These are phyloP conservation scores for Arachis stenosperma DNA, from an alignment of 306 rosid genomes.

Conservation along the genomic window DNA sequence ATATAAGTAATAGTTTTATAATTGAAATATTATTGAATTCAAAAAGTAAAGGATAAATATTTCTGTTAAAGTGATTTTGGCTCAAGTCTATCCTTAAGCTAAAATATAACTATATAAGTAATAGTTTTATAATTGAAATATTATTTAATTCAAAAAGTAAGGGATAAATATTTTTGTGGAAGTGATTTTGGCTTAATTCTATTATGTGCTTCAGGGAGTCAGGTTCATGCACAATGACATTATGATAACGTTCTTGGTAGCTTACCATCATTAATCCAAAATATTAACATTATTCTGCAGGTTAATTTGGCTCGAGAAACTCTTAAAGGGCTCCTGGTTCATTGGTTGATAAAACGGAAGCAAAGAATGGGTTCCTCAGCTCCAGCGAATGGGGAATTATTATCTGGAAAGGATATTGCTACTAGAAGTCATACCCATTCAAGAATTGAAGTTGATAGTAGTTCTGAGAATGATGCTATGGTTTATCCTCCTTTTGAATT, in stretches of 20 bases:
- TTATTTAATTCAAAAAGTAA: too few relatives aligned
- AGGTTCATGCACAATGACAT: slow-evolving; percentile 22
- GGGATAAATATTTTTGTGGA: slow-evolving; percentile 15
- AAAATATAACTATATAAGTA: too few relatives aligned
- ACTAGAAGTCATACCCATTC: slow-evolving; percentile 78
- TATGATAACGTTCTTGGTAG: slow-evolving; percentile 19
- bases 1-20: too few relatives aligned
- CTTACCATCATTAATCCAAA: slow-evolving; percentile 35
- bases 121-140: too few relatives aligned
- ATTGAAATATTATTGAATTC: too few relatives aligned
- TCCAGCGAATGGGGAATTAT: slow-evolving; percentile 79
- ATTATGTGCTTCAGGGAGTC: slow-evolving; percentile 19
- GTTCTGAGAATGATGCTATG: slow-evolving; percentile 77
- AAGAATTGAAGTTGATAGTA: slow-evolving; percentile 76
- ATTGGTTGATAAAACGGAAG: slow-evolving; percentile 85
- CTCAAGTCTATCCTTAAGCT: too few relatives aligned
- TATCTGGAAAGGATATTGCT: slow-evolving; percentile 75
- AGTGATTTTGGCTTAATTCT: slow-evolving; percentile 21
- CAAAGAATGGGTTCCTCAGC: slow-evolving; percentile 74
- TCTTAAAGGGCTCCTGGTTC: slow-evolving; percentile 92
- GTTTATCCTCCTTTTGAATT: slow-evolving; percentile 96
- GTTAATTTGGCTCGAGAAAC: slow-evolving; percentile 95
- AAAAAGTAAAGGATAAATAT: too few relatives aligned
- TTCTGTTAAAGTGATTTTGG: too few relatives aligned
- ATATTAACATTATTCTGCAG: slow-evolving; percentile 51